Evolutionary conservation across 208 protist genomes (phyloP).

Genomic region (Trypanosoma boissoni): DNA sequence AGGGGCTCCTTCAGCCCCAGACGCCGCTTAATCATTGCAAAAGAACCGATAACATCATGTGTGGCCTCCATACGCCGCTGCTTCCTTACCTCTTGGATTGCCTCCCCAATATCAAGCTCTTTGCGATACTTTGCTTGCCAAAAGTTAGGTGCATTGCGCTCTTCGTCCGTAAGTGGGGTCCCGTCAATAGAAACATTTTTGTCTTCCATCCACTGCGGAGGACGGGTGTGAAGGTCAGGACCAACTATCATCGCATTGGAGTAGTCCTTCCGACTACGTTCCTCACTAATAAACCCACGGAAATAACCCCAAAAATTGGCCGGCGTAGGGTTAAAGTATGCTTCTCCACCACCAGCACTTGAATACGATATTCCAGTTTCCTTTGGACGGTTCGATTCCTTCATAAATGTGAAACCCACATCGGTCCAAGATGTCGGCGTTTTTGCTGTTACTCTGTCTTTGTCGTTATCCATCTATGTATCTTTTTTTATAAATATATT

Average conservation of each 20-base stretch:
- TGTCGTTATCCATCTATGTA: too few species aligned
- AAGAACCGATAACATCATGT: conserved; percentile 57
- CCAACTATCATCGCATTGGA: conserved; percentile 19
- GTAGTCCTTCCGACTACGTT: conserved; percentile 17
- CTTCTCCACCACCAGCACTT: conserved; percentile 32
- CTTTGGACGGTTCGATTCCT: conserved; percentile 14
- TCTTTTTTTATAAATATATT: too few species aligned
- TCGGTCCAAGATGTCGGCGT: conserved; percentile 10
- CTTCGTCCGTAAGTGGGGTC: conserved; percentile 48
- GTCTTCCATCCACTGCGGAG: conserved; percentile 76
- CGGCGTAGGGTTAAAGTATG: conserved; percentile 25
- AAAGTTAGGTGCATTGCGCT: conserved; percentile 32
- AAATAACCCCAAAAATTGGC: conserved; percentile 17
- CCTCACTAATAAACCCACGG: conserved; percentile 25
- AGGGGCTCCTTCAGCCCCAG: conserved; percentile 47
- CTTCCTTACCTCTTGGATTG: conserved; percentile 58
- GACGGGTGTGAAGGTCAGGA: conserved; percentile 49
- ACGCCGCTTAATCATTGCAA: conserved; percentile 36
- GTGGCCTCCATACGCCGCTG: conserved; percentile 41
- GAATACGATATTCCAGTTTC: conserved; percentile 18
- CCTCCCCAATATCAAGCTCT: conserved; percentile 76
- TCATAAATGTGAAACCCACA: conserved; percentile 8
- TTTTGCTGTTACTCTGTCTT: too few species aligned
- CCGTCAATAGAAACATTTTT: conserved; percentile 80
- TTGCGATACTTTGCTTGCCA: conserved; percentile 52